These are phyloP conservation scores for Suhomyces sp. DNA, from an alignment of 805 yeast species.

Conservation along the genomic window DNA sequence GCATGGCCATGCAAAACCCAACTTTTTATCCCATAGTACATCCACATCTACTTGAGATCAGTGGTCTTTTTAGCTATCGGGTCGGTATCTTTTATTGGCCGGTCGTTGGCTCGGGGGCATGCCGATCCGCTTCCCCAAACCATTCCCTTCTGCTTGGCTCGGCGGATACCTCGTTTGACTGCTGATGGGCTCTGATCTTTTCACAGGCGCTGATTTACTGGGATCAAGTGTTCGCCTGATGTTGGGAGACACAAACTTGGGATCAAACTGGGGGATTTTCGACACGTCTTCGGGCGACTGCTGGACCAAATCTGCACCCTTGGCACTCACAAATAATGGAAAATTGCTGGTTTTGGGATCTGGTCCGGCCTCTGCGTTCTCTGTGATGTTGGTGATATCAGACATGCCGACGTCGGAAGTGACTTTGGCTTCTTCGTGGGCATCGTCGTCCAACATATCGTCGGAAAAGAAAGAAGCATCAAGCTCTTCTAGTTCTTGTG, in stretches of 20 bases:
- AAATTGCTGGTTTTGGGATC: slow-evolving; percentile 3
- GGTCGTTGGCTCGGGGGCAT: slow-evolving; percentile 7
- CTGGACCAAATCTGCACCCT: slow-evolving; percentile 57
- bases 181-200: slow-evolving; percentile 25
- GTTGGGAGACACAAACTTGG: slow-evolving; percentile 48
- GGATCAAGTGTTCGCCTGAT: slow-evolving; percentile 61
- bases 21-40: too few species aligned
- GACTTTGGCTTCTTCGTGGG: not conserved
- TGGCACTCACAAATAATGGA: slow-evolving; percentile 57
- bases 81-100: not conserved
- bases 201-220: slow-evolving; percentile 61
- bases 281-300: slow-evolving; percentile 31
- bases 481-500: slow-evolving; percentile 26
- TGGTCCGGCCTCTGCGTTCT: not conserved
- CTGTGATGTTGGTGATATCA: not conserved
- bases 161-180: slow-evolving; percentile 2
- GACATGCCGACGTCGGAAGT: not conserved
- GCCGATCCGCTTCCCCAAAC: slow-evolving; percentile 3
- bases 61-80: not conserved
- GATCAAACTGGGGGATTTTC: slow-evolving; percentile 56
- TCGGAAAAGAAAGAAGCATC: slow-evolving; percentile 45
- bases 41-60: too few species aligned
- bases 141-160: not conserved
- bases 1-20: too few species aligned
- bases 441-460: slow-evolving; percentile 27